Percentiles rank a stretch among this genome's conserved stretches.
Evolutionary conservation across 169 alveolate species (phyloP).

Genomic region (Toxoplasma gondii): DNA sequence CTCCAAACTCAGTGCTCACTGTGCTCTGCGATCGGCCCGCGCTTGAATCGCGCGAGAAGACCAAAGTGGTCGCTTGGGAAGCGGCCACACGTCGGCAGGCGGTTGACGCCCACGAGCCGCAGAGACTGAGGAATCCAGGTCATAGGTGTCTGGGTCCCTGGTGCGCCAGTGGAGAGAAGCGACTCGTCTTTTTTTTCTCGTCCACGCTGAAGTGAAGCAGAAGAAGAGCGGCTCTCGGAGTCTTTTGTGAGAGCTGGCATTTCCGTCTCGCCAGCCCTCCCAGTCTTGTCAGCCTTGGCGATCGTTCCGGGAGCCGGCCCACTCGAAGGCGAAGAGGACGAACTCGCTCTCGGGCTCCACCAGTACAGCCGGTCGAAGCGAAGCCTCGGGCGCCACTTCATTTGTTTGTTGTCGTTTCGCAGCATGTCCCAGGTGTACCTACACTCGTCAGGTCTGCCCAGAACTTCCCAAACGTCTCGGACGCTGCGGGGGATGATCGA

Average conservation of each 20-base stretch:
- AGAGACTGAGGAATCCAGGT: conserved; percentile 27
- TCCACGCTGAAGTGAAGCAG: background rate
- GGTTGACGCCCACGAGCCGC: conserved; percentile 34
- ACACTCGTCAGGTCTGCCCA: conserved; percentile 51
- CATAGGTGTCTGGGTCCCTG: background rate
- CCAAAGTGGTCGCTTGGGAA: conserved; percentile 68
- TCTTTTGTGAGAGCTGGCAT: background rate
- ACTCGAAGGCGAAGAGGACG: background rate
- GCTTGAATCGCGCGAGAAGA: conserved; percentile 19
- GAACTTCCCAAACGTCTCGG: conserved; percentile 47
- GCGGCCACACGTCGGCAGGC: conserved; percentile 41
- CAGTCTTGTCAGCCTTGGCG: too few species aligned
- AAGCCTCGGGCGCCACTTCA: conserved; percentile 35
- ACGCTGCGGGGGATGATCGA: conserved; percentile 1
- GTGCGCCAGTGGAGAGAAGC: background rate
- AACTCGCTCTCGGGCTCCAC: conserved; percentile 8
- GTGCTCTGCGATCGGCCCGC: background rate
- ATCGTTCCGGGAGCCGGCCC: too few species aligned
- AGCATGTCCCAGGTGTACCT: conserved; percentile 67
- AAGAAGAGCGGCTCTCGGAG: background rate
- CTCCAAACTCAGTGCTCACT: background rate
- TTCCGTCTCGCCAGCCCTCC: background rate
- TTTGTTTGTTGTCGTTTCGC: conserved; percentile 55
- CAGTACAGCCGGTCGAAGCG: conserved; percentile 56
- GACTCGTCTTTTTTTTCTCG: background rate